Base-by-base conservation (phyloP, 305 asterid species). In the Solanum hybrid region DNA sequence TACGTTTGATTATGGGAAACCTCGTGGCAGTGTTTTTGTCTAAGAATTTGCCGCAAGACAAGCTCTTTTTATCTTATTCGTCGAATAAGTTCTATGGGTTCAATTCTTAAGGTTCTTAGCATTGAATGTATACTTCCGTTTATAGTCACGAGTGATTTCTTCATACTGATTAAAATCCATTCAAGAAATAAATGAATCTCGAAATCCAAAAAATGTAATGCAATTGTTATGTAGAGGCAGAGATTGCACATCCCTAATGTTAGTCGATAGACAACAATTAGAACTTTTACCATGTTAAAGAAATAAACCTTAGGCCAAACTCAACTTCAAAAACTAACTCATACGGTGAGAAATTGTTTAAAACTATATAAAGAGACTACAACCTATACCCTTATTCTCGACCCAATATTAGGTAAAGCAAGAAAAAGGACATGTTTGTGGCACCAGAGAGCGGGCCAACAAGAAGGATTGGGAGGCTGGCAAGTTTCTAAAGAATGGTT, bases 1-100 rank as follows among this genome's bases (percentile, higher is more conserved):
- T 10, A 78, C 5, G 82, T 0, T 36, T 6, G 31, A 78, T 11
- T 78, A 11, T 22, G 8, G 57, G 85, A 20, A 78, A 22, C 85
- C 31, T 36, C 85, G 51, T 78, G 51, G 31, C 51, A 78, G 57
- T 78, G 57, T 78, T 78, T 78, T 36, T 36, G 85, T 78, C 85
- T 78, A 11, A 22, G 57, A 78, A 22, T 35, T 78, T 78, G 57
- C 37, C 87, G 26, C 35, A 82, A 28, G 69, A 84, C 71, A 20
- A 51, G 31, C 9, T 42, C 29, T 84, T 3, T 28, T 84, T 42
- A 42, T 82, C 69, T 42, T 42, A 46, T 42, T 82, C 3, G 18
- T 46, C 74, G 1, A 76, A 11, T 69, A 11, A 2, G 1, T 69
- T 69, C 16, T 69, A 24, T 5, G 12, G 29, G 31, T 67, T 61